phyloP scores from a whole-genome alignment of 352 stramenopile genomes.

The Albugo candida region DNA sequence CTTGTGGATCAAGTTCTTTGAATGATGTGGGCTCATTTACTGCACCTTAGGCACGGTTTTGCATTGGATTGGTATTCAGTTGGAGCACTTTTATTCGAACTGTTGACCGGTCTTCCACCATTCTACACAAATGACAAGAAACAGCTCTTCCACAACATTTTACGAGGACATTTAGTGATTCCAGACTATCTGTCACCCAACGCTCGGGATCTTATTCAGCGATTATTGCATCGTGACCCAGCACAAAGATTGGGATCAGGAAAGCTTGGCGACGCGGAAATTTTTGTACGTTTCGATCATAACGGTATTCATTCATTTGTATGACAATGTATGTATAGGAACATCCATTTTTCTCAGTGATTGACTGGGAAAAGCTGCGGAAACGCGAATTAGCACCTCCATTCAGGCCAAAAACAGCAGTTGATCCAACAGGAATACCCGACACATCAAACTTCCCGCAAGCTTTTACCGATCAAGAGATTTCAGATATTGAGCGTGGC shows the following conservation, averaged over 20 bases:
- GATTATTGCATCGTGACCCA: constrained; percentile 57
- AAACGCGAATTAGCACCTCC: constrained; percentile 56
- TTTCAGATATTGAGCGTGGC: constrained; percentile 68
- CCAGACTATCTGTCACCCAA: constrained; percentile 58
- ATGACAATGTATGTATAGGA: constrained; percentile 10
- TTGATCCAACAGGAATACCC: constrained; percentile 41
- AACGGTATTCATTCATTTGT: background rate
- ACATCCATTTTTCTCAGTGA: constrained; percentile 61
- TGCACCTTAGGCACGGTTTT: constrained; percentile 29
- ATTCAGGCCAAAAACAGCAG: constrained; percentile 69
- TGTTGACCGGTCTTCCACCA: constrained; percentile 63
- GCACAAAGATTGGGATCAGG: constrained; percentile 63
- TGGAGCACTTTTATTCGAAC: constrained; percentile 53
- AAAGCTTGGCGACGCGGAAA: constrained; percentile 52
- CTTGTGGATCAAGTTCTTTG: background rate
- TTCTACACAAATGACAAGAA: constrained; percentile 83
- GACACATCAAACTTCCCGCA: constrained; percentile 78
- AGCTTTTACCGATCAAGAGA: constrained; percentile 71
- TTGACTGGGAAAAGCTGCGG: constrained; percentile 76
- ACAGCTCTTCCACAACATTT: constrained; percentile 80
- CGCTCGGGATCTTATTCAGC: constrained; percentile 55
- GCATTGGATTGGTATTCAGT: constrained; percentile 76
- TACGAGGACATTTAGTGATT: constrained; percentile 61
- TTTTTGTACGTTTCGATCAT: constrained; percentile 30
- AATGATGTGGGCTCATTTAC: background rate